Conservation (phyloP, 2,329 filamentous ascomycete species). For the Nemania bipapillata region DNA sequence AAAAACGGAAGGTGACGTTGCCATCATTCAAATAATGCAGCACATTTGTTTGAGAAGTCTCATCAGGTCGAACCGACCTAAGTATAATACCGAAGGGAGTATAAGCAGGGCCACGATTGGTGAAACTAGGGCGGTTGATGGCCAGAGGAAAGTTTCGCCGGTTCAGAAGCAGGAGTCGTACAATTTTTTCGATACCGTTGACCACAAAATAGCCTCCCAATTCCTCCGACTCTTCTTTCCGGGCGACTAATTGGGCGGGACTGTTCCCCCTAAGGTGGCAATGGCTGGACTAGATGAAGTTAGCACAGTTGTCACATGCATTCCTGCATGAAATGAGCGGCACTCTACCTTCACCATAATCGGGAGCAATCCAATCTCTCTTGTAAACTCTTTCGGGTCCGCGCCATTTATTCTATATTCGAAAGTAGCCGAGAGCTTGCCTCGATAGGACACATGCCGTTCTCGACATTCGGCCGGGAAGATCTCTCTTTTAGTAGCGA, state of each 20-base stretch:
- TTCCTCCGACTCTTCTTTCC: constrained; percentile 96
- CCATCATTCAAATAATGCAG: constrained; percentile 95
- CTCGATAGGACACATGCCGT: constrained; percentile 89
- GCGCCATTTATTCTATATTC: constrained; percentile 89
- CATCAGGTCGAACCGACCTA: constrained; percentile 92
- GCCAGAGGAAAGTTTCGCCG: constrained; percentile 95
- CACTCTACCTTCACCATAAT: constrained; percentile 87
- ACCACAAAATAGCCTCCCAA: constrained; percentile 96
- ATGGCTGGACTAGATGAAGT: constrained; percentile 73
- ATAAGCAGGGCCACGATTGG: constrained; percentile 85
- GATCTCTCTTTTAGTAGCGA: constrained; percentile 80
- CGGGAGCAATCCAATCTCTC: constrained; percentile 88
- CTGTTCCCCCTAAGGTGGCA: constrained; percentile 90
- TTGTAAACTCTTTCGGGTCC: constrained; percentile 81
- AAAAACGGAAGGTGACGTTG: constrained; percentile 96
- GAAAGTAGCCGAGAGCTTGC: constrained; percentile 82
- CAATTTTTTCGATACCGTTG: constrained; percentile 96
- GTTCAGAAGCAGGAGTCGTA: constrained; percentile 89
- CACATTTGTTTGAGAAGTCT: constrained; percentile 97
- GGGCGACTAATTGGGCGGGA: constrained; percentile 81
- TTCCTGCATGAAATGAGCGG: background rate
- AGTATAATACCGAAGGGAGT: constrained; percentile 91
- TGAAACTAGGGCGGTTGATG: constrained; percentile 89
- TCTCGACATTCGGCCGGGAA: constrained; percentile 94
- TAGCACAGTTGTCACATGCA: constrained; percentile 19